Conservation (phyloP, 352 stramenopile genomes). For the Phytophthora sojae region DNA sequence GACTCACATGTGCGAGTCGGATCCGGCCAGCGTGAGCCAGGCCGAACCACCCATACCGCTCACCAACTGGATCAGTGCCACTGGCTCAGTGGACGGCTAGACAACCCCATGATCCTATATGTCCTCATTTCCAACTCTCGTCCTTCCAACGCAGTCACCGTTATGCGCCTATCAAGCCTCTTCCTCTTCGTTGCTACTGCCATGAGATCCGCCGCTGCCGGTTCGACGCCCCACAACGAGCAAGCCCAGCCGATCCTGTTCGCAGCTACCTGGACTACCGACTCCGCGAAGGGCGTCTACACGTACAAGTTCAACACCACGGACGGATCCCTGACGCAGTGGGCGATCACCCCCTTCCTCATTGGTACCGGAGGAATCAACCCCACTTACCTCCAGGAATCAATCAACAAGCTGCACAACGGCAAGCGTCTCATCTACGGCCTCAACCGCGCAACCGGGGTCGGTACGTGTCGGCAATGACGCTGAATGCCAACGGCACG, state of each 20-base stretch:
- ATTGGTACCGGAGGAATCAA: slow-evolving; percentile 42
- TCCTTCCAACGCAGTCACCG: background rate
- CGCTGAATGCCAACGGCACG: slow-evolving; percentile 29
- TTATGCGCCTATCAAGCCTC: slow-evolving; percentile 5
- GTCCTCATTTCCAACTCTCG: background rate
- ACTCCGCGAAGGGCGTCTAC: slow-evolving; percentile 55
- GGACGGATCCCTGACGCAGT: slow-evolving; percentile 38
- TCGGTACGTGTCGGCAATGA: slow-evolving; percentile 52
- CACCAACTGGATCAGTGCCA: no score
- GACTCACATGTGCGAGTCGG: no score
- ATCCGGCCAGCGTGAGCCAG: no score
- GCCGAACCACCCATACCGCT: no score
- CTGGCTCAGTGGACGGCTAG: no score
- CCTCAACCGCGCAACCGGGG: slow-evolving; percentile 41
- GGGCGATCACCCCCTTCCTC: slow-evolving; percentile 40
- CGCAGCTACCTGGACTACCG: slow-evolving; percentile 57
- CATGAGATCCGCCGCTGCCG: background rate
- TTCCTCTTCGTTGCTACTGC: background rate
- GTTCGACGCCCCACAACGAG: background rate
- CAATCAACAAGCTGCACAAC: slow-evolving; percentile 15
- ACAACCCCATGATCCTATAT: no score
- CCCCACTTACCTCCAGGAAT: slow-evolving; percentile 58
- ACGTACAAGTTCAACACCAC: slow-evolving; percentile 48
- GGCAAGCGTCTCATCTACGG: slow-evolving; percentile 48
- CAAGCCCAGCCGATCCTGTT: slow-evolving; percentile 35